Evolutionary conservation across 306 rosid species (phyloP).

Genomic region (Cucurbita maxima): DNA sequence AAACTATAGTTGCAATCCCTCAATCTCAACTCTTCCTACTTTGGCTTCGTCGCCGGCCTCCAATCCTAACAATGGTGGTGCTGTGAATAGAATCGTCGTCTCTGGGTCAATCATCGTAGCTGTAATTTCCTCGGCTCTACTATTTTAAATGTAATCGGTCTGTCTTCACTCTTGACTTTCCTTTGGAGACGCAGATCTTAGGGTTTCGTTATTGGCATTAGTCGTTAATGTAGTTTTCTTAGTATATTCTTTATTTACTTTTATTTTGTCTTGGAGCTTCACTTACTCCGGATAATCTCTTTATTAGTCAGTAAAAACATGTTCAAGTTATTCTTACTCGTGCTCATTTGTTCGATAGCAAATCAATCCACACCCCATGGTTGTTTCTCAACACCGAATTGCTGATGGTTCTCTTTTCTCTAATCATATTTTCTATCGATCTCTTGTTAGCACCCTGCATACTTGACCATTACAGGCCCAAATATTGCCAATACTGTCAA

Average conservation of each 20-base stretch:
- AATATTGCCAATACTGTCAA: no score
- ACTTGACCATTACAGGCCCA: no score
- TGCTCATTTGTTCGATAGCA: no score
- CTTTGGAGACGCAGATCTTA: constrained; percentile 13
- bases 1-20: constrained; percentile 10
- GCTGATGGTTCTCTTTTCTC: no score
- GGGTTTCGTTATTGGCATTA: constrained; percentile 11
- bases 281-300: no score
- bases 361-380: no score
- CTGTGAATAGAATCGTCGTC: constrained; percentile 12
- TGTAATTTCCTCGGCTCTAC: constrained; percentile 19
- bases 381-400: no score
- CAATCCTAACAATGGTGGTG: constrained; percentile 8
- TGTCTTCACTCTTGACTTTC: neutral
- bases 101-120: constrained; percentile 33
- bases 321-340: no score
- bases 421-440: no score
- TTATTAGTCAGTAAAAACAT: no score
- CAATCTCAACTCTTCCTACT: neutral
- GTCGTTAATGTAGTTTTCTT: neutral
- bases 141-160: constrained; percentile 32
- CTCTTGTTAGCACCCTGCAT: no score
- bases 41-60: neutral
- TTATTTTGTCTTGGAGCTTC: neutral
- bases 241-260: neutral